A percentile compares a stretch with the other conserved stretches of the same genome.
Conservation (phyloP, 257 asterid species). For the Scutellaria barbata region DNA sequence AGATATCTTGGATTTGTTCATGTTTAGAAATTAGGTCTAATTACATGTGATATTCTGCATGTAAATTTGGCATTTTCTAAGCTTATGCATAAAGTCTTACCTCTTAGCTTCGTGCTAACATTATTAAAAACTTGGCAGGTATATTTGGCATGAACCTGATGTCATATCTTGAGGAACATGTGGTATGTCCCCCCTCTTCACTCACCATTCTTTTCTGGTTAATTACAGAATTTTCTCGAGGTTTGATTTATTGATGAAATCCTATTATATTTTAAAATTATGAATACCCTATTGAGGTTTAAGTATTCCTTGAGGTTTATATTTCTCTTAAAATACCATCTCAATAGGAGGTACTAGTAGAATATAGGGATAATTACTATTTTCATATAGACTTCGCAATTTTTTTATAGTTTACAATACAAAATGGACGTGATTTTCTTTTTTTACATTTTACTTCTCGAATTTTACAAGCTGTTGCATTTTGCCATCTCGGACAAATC, state of each 20-base stretch:
- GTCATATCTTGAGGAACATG: conserved; percentile 92
- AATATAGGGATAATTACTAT: not conserved
- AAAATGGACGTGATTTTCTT: too few relatives aligned
- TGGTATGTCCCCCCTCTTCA: conserved; percentile 53
- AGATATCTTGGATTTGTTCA: not conserved
- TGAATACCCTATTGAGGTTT: not conserved
- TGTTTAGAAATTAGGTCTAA: not conserved
- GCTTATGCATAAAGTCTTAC: not conserved
- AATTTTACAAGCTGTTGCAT: too few relatives aligned
- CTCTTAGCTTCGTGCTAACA: conserved; percentile 20
- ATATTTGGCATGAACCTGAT: conserved; percentile 98
- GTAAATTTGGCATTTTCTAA: not conserved
- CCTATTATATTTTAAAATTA: not conserved
- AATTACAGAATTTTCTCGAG: not conserved
- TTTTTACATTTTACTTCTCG: too few relatives aligned
- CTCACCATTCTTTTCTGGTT: not conserved
- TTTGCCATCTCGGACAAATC: too few relatives aligned
- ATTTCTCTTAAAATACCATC: not conserved
- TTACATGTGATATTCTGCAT: conserved; percentile 15
- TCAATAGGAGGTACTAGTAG: not conserved
- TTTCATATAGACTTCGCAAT: too few relatives aligned
- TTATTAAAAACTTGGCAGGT: conserved; percentile 53
- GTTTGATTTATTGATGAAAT: not conserved
- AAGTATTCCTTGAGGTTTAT: not conserved
- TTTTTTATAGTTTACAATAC: too few relatives aligned